These are phyloP conservation scores for Mycena vulgaris DNA, from an alignment of 768 basidiomycete genomes.

Conservation along the genomic window DNA sequence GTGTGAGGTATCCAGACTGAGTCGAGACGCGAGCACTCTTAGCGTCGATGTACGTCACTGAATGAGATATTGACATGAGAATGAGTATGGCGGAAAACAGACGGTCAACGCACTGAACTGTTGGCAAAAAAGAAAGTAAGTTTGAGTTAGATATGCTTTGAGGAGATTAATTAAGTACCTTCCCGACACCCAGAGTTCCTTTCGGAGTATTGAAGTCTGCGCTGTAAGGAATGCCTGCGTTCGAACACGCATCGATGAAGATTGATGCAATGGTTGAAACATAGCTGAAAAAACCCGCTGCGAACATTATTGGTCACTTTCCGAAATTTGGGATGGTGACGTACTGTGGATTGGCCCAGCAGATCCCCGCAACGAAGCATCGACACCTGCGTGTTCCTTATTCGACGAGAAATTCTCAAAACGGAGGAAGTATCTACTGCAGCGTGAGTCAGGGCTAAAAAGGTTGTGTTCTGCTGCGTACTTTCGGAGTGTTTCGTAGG, in stretches of 20 bases:
- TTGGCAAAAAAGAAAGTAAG: not conserved
- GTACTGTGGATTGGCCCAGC: too few species aligned
- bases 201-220: slow-evolving; percentile 70
- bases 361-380: slow-evolving; percentile 60
- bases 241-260: slow-evolving; percentile 68
- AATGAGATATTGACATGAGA: not conserved
- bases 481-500: slow-evolving; percentile 62
- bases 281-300: slow-evolving; percentile 66
- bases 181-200: slow-evolving; percentile 70
- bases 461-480: slow-evolving; percentile 52
- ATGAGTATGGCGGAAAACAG: not conserved
- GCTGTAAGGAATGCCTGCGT: slow-evolving; percentile 65
- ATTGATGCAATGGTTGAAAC: slow-evolving; percentile 55
- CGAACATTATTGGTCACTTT: not conserved
- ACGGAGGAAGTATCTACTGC: slow-evolving; percentile 70
- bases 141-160: too few species aligned
- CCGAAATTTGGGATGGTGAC: slow-evolving; percentile 63
- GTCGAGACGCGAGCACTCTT: slow-evolving; percentile 67
- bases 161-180: slow-evolving; percentile 49
- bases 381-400: slow-evolving; percentile 62
- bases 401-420: slow-evolving; percentile 72
- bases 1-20: slow-evolving; percentile 75
- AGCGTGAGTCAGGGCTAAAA: too few species aligned
- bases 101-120: not conserved
- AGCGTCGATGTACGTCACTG: slow-evolving; percentile 78